Evolutionary conservation across 257 asterid genomes (phyloP).

Genomic region (Misopates orontium): DNA sequence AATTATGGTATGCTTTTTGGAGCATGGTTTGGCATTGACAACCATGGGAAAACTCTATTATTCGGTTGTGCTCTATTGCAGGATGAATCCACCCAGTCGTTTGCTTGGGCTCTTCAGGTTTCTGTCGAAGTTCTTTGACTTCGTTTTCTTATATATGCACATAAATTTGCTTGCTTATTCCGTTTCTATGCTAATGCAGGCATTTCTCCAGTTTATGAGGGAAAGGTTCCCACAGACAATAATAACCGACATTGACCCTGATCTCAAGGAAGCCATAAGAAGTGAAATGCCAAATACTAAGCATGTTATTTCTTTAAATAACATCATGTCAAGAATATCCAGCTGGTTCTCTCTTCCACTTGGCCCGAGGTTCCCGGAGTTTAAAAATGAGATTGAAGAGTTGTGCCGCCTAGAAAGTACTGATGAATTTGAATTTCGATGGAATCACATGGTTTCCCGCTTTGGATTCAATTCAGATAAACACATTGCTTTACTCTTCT

Average conservation of each 20-base stretch:
- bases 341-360: constrained; percentile 65
- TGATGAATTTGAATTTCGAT: constrained; percentile 64
- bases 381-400: constrained; percentile 54
- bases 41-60: constrained; percentile 53
- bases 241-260: constrained; percentile 57
- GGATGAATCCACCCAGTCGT: constrained; percentile 51
- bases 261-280: constrained; percentile 57
- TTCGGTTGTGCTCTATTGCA: constrained; percentile 67
- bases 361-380: constrained; percentile 53
- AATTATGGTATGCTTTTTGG: constrained; percentile 52
- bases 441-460: constrained; percentile 58
- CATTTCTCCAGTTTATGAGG: constrained; percentile 59
- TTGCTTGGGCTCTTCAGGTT: constrained; percentile 66
- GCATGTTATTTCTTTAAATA: constrained; percentile 52
- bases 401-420: constrained; percentile 46
- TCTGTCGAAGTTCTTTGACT: constrained; percentile 16
- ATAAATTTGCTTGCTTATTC: constrained; percentile 29
- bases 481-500: constrained; percentile 55
- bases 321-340: constrained; percentile 44
- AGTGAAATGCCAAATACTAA: constrained; percentile 68
- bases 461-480: constrained; percentile 56
- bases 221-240: constrained; percentile 64
- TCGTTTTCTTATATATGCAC: constrained; percentile 16
- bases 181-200: constrained; percentile 38
- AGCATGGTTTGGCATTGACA: constrained; percentile 68